Evolutionary conservation across 2,329 filamentous ascomycete species (phyloP), one percentile per base, ranked within the genome.

Genomic region (Myriosclerotinia scirpicola): DNA sequence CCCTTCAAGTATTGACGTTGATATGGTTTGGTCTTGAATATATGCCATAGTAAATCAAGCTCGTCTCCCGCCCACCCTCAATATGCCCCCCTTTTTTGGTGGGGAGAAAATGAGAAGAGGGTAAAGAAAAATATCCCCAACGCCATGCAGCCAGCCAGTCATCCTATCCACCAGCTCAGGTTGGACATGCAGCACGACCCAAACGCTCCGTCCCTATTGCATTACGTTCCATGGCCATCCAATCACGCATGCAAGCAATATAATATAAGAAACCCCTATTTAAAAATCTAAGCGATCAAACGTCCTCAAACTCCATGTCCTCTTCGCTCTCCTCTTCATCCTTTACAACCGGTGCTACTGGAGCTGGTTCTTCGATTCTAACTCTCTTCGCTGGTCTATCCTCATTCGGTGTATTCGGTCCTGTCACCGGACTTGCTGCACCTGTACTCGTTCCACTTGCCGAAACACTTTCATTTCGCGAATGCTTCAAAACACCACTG

Each of bases 261-360:
- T 34, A 38, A 61, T 60, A n/a, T 53, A 60, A 61, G 26, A 30
- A n/a, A 26, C 34, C n/a, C 14, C 38, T 36, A 46, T 6, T 7
- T 20, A 5, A 50, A 20, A 20, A 38, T 50, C 8, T 38, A 50
- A 38, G 30, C 9, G 15, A 34, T 71, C 68, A 77, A 58, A 87
- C 84, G 73, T 87, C 85, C 72, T 86, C 85, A 75, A 87, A 87
- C 71, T 86, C 84, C 69, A 87, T 75, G 36, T 82, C 83, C 40
- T 84, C 83, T 34, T 85, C 83, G 38, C 81, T 81, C 15, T 82
- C 81, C n/a, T 75, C 74, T 58, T 82, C 81, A 38, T 81, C 81
- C 7, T 77, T 67, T 36, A 65, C 77, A 42, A 78, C 71, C 5
- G 67, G 55, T 20, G 76, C 74, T 44, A 36, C 44, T 22, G 54